Evolutionary conservation across 2,329 filamentous ascomycete genomes (phyloP).

Genomic region (Alternaria burnsii): DNA sequence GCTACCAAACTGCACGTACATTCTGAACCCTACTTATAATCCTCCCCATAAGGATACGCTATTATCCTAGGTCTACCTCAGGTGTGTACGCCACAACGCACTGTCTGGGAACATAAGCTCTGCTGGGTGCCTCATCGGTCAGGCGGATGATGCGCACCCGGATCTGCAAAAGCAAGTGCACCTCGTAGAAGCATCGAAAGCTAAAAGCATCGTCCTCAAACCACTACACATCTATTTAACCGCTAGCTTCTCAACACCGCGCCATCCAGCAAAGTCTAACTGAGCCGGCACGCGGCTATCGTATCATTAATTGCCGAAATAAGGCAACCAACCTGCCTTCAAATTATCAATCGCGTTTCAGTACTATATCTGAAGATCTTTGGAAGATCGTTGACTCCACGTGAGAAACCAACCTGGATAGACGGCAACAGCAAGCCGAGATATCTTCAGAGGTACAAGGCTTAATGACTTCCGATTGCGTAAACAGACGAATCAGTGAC

Average conservation of each 20-base stretch:
- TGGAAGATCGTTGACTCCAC: background rate
- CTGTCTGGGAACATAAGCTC: background rate
- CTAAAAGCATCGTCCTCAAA: constrained; percentile 5
- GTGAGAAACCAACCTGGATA: background rate
- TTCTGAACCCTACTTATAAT: background rate
- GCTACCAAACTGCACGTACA: background rate
- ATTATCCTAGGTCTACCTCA: background rate
- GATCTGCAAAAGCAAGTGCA: constrained; percentile 1
- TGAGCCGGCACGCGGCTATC: background rate
- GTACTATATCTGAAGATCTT: background rate
- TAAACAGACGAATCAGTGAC: background rate
- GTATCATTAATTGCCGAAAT: background rate
- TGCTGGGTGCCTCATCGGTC: background rate
- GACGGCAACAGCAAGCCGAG: background rate
- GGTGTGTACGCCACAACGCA: background rate
- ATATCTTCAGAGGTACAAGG: background rate
- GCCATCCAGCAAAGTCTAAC: background rate
- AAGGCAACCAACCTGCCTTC: background rate
- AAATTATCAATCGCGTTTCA: background rate
- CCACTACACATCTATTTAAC: background rate
- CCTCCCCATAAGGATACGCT: background rate
- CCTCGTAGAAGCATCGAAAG: background rate
- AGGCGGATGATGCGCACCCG: background rate
- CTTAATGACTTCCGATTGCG: background rate
- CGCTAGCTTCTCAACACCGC: background rate